Evolutionary conservation across 2,329 filamentous ascomycete species (phyloP).

Genomic region (Cladophialophora immunda): DNA sequence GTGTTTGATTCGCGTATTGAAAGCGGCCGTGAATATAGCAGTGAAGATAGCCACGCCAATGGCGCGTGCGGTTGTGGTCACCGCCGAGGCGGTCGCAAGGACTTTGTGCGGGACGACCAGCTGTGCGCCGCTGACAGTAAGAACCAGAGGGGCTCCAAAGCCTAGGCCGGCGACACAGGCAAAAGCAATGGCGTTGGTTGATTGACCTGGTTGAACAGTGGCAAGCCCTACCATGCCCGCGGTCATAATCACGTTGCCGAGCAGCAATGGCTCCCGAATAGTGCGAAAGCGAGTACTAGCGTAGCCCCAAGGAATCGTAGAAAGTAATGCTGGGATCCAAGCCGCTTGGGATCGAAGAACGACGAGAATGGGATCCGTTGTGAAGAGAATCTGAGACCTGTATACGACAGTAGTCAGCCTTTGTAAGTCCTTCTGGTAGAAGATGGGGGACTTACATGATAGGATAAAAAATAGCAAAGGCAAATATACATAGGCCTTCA

Average conservation of each 20-base stretch:
- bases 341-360: constrained; percentile 11
- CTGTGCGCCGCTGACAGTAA: constrained; percentile 29
- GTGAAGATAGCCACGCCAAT: constrained; percentile 24
- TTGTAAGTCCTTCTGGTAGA: neutral
- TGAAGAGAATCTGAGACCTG: constrained; percentile 20
- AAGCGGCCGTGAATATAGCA: constrained; percentile 22
- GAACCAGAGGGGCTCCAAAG: constrained; percentile 24
- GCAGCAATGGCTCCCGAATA: constrained; percentile 13
- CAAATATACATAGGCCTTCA: constrained; percentile 27
- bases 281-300: constrained; percentile 15
- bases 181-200: constrained; percentile 13
- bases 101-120: constrained; percentile 27
- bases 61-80: constrained; percentile 25
- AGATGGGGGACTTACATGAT: constrained; percentile 26
- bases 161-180: constrained; percentile 21
- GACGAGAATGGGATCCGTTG: constrained; percentile 3
- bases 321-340: constrained; percentile 1
- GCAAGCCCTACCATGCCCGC: constrained; percentile 25
- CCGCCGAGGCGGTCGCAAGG: constrained; percentile 30
- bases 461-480: constrained; percentile 31
- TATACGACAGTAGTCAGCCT: neutral
- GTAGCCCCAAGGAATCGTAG: constrained; percentile 6
- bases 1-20: constrained; percentile 9
- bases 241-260: constrained; percentile 23
- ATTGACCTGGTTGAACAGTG: constrained; percentile 26